Evolutionary conservation across 345 rosid genomes (phyloP).

Genomic region (Syzygium aromaticum): DNA sequence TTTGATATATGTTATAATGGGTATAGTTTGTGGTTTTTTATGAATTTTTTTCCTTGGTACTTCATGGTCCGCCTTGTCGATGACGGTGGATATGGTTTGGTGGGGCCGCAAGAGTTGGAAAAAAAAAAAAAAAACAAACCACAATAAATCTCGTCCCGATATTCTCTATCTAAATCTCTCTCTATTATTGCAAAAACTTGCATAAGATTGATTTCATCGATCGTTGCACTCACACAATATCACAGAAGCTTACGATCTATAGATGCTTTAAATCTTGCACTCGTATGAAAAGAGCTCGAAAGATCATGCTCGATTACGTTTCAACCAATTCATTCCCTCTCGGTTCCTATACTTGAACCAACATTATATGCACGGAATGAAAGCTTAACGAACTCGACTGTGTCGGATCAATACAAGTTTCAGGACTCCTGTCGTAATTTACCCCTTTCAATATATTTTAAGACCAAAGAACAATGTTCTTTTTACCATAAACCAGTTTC

Average conservation of each 20-base stretch:
- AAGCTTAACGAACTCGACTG: background rate
- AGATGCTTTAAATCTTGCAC: too few species aligned
- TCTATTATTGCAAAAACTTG: background rate
- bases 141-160: fast-evolving
- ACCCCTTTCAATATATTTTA: background rate
- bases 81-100: background rate
- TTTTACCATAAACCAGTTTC: background rate
- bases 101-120: background rate
- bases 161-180: too few species aligned
- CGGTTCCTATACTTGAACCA: background rate
- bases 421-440: background rate
- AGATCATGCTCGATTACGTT: background rate
- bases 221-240: too few species aligned
- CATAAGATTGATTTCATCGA: too few species aligned
- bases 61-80: too few species aligned
- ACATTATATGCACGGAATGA: fast-evolving
- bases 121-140: fast-evolving
- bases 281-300: background rate
- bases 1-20: too few species aligned
- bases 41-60: too few species aligned
- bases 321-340: background rate
- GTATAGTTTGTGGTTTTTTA: too few species aligned
- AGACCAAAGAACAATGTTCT: background rate
- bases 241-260: too few species aligned
- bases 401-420: background rate